These are phyloP conservation scores for Zygosaccharomyces pseudorouxii DNA, from an alignment of 805 yeast genomes.

Conservation along the genomic window DNA sequence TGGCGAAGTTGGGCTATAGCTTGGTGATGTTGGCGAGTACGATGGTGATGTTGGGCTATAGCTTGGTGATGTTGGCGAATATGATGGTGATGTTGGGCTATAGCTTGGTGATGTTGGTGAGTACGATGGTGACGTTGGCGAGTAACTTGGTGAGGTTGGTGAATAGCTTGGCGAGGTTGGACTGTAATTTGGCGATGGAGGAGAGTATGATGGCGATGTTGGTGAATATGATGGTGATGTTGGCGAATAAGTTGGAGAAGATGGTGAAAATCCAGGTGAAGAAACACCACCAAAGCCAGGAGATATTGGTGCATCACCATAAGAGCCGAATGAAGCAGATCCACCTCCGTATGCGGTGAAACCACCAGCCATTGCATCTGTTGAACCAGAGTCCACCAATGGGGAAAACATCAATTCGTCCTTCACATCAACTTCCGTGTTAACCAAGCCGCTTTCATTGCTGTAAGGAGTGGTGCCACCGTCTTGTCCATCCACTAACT, in stretches of 20 bases:
- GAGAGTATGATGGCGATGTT: conserved; percentile 71
- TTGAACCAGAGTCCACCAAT: conserved; percentile 76
- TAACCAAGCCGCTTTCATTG: conserved; percentile 53
- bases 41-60: conserved; percentile 63
- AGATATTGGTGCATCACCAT: conserved; percentile 53
- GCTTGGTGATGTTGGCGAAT: conserved; percentile 56
- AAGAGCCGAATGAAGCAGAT: conserved; percentile 48
- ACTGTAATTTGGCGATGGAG: conserved; percentile 62
- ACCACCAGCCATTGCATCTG: conserved; percentile 72
- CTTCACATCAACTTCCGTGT: conserved; percentile 55
- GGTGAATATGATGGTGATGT: conserved; percentile 81
- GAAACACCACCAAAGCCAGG: conserved; percentile 55
- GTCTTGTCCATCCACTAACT: conserved; percentile 45
- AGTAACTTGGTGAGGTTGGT: conserved; percentile 62
- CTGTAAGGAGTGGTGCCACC: conserved; percentile 94
- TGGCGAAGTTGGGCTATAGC: conserved; percentile 47
- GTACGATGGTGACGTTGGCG: conserved; percentile 54
- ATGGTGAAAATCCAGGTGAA: conserved; percentile 66
- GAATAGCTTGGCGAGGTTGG: conserved; percentile 80
- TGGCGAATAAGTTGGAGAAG: conserved; percentile 75
- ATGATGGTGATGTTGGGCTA: conserved; percentile 59
- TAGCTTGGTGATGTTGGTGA: conserved; percentile 49
- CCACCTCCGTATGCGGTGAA: conserved; percentile 76
- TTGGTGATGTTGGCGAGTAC: conserved; percentile 59
- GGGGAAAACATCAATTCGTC: conserved; percentile 92